Evolutionary conservation across 192 early-diverging fungal genomes (phyloP), one percentile per base, ranked within the genome.

Genomic region (Backusella circina): DNA sequence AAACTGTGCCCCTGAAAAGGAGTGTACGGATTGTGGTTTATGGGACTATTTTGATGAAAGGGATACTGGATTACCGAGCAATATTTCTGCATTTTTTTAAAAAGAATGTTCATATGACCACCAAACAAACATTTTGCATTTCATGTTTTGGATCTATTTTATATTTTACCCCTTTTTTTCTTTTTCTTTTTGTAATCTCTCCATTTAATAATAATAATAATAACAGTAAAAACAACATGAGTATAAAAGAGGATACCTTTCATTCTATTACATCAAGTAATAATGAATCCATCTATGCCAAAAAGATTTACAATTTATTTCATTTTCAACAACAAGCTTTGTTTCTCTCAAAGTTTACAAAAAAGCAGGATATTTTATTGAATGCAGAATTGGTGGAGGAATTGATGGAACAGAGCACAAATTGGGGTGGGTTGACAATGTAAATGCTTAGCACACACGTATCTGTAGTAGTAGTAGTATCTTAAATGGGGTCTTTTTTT

Each of bases 21-120:
- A 89, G 39, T 97, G 96, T 79, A 77, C 80, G 6, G 94, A 96
- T 79, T 96, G 95, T 75, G 85, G 77, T 6, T 73, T 85, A 79
- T 96, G 95, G 95, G 86, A 91, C 50, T 96, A 70, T 36, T 68
- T 50, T 57, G 79, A 81, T 67, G 35, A 64, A 5, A 66, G 79
- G 5, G 79, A 81, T 65, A 67, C 33, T 18, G 1, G 16, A 68
- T 35, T n/a, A 67, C 15, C 65, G 9, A 67, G 6, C 23, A 21
- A 68, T 67, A 31, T 32, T n/a, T 67, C 16, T 6, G 38, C 21
- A 36, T 13, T 67, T 35, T 21, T 31, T 18, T 16, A 30, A 21
- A 61, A 21, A 67, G 35, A 36, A 33, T 30, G 65, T 32, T 35
- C 65, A 21, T 32, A 35, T 32, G 33, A n/a, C n/a, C 35, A 33